Percentiles rank a stretch among this genome's conserved stretches.
These are phyloP conservation scores for Zygnema cylindricum DNA, from an alignment of 139 green algal genomes.

Conservation along the genomic window DNA sequence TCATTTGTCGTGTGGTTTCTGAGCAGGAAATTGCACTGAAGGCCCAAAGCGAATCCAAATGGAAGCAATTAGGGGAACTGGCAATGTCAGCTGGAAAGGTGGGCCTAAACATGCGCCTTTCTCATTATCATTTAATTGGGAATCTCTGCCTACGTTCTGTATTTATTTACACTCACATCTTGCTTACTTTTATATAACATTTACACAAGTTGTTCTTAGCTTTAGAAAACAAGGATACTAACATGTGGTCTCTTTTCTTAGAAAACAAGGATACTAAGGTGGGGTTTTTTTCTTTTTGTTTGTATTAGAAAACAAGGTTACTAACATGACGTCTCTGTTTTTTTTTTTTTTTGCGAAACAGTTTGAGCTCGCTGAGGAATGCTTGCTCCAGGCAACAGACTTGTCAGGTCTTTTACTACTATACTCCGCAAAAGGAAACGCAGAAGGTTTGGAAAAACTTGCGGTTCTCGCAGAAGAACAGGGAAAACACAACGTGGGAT, in stretches of 20 bases:
- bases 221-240: no score
- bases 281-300: no score
- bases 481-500: constrained; percentile 88
- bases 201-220: no score
- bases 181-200: no score
- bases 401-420: constrained; percentile 90
- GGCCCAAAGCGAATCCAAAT: constrained; percentile 83
- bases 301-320: no score
- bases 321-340: no score
- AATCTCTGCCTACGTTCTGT: no score
- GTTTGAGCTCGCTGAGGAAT: constrained; percentile 77
- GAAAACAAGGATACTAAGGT: no score
- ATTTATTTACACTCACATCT: no score
- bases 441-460: constrained; percentile 61
- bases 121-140: not conserved
- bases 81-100: constrained; percentile 76
- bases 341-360: no score
- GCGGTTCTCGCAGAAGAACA: constrained; percentile 49
- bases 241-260: no score
- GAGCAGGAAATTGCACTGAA: constrained; percentile 75
- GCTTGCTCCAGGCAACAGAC: constrained; percentile 81
- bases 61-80: constrained; percentile 93
- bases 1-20: no score
- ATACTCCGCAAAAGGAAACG: constrained; percentile 64
- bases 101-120: not conserved